Evolutionary conservation across 176 grass and related monocot species (phyloP), one percentile per base, ranked within the genome.

Genomic region (Zoysia japonica): DNA sequence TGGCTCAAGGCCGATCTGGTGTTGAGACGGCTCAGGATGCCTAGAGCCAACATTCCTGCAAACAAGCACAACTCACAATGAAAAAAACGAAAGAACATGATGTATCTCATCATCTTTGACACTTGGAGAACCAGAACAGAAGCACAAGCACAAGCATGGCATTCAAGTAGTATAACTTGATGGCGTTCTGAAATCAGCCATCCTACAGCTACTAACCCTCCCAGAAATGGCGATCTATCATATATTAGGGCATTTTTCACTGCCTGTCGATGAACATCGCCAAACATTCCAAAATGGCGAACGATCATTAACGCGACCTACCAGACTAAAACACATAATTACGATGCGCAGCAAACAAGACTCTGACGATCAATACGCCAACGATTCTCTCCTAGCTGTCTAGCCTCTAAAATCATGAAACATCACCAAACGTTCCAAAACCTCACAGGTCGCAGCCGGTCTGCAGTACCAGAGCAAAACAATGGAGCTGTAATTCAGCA

Each of bases 1-100:
- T 63, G 84, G 96, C 38, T 99, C 90, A 61, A 60, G 85, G 73
- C 90, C 80, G 88, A 91, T 93, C 50, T 93, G 89, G 74, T 89
- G 80, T 43, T 72, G 78, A 76, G 69, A 79, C 0, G 28, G 28
- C 54, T 42, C 16, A 6, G 81, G 83, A 70, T 85, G 89, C 68
- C 72, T 52, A 28, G 70, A 82, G 49, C 74, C 77, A 61, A 79
- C 20, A 59, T 92, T 78, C 69, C 91, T 94, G 69, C 76, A 70
- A 20, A 85, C 42, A 50, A 52, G 19, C 65, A 80, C 40, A 59
- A 76, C 28, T 19, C 68, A 49, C 46, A 57, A 57, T 20, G 55
- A 57, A 19, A 57, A 57, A 28, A 28, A 28, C 28, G 2, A 3
- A 19, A 57, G 55, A 57, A 57, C 17, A 3, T 5, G 55, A 19